Percentiles rank a stretch among this genome's conserved stretches.
Evolutionary conservation across 768 basidiomycete genomes (phyloP).

Genomic region (Mycena vitilis): DNA sequence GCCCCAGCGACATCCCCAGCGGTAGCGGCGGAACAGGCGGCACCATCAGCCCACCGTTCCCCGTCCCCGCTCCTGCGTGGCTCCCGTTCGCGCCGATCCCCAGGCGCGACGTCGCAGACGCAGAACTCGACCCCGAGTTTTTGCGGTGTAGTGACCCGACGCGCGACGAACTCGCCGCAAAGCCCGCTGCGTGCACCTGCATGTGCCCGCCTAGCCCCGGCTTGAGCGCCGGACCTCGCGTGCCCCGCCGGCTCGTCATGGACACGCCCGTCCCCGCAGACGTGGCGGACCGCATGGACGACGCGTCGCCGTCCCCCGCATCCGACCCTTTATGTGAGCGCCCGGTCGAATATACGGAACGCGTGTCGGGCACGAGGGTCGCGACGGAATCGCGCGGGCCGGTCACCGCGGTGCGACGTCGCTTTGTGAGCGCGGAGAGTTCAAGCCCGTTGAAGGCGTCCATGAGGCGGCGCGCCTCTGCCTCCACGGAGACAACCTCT

Average conservation of each 20-base stretch:
- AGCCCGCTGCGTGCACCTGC: conserved; percentile 30
- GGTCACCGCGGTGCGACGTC: conserved; percentile 50
- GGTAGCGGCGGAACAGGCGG: conserved; percentile 41
- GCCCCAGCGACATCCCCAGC: conserved; percentile 33
- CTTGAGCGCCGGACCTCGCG: conserved; percentile 46
- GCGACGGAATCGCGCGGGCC: conserved; percentile 47
- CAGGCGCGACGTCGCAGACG: conserved; percentile 51
- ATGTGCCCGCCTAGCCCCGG: conserved; percentile 41
- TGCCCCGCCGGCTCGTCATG: conserved; percentile 53
- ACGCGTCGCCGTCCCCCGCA: conserved; percentile 58
- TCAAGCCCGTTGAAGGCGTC: conserved; percentile 87
- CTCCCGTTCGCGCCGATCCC: conserved; percentile 35
- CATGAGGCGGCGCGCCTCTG: conserved; percentile 75
- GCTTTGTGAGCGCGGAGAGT: conserved; percentile 70
- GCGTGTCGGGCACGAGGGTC: conserved; percentile 48
- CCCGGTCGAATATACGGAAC: conserved; percentile 23
- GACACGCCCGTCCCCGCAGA: conserved; percentile 64
- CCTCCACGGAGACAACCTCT: conserved; percentile 77
- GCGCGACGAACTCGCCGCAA: conserved; percentile 38
- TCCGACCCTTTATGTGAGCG: conserved; percentile 50
- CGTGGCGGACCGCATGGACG: conserved; percentile 65
- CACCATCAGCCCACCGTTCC: conserved; percentile 26
- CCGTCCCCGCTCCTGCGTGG: conserved; percentile 29
- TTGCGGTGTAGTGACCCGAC: conserved; percentile 63
- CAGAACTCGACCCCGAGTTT: conserved; percentile 70